These are phyloP conservation scores for Thymus mandschuricus DNA, from an alignment of 257 asterid genomes.

Conservation along the genomic window DNA sequence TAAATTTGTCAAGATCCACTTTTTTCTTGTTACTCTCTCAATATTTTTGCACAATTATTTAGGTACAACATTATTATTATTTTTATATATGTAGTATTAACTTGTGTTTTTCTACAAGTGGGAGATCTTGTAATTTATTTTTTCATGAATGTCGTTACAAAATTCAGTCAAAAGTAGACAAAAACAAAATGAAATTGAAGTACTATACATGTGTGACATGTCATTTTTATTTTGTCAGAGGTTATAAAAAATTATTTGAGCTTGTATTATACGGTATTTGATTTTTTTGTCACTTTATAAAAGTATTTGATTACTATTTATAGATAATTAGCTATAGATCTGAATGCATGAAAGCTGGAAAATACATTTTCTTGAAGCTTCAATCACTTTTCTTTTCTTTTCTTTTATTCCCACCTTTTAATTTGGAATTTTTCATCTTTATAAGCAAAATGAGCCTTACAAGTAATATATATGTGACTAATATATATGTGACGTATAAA, in stretches of 20 bases:
- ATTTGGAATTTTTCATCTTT: background rate
- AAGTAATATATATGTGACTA: too few species aligned
- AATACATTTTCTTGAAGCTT: background rate
- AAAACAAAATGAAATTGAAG: too few species aligned
- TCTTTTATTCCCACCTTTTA: background rate
- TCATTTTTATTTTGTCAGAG: background rate
- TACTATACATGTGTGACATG: background rate
- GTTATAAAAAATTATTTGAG: background rate
- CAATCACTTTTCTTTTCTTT: background rate
- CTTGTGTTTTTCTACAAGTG: too few species aligned
- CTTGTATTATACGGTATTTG: background rate
- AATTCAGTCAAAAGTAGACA: too few species aligned
- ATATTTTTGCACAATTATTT: background rate
- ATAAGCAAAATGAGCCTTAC: too few species aligned
- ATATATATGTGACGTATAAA: too few species aligned
- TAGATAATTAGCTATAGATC: background rate
- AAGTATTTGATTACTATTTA: constrained; percentile 7
- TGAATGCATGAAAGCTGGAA: background rate
- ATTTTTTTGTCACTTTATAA: background rate
- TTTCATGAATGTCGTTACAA: too few species aligned
- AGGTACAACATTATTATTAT: background rate
- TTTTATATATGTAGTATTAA: too few species aligned
- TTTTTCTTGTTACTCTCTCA: background rate
- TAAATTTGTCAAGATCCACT: constrained; percentile 25
- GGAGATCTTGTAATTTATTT: too few species aligned